Base-by-base conservation (phyloP, 371 early-diverging fungal genomes). In the Rhizopus sp. region DNA sequence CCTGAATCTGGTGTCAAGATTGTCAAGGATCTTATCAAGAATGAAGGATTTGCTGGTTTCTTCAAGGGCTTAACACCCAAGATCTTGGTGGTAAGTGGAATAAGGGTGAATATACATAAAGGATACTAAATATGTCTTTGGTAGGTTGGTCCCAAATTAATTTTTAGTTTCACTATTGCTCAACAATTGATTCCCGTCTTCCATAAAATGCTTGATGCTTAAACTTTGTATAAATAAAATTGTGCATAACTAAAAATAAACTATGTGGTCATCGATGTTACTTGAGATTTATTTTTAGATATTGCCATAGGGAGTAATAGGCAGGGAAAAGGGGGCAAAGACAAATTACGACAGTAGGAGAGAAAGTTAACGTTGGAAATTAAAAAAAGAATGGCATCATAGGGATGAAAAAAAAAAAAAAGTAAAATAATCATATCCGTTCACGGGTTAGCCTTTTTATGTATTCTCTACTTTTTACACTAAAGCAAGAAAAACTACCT, bases 21-120 rank as follows among this genome's bases (percentile, higher is more conserved):
- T 60, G 77, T 98, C 58, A 80, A 78, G 72, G 86, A 88, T 52
- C 90, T 98, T 91, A 70, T 94, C 62, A 88, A 84, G 64, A 78
- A 95, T 64, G 98, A 98, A 81, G 98, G 98, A 46, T 75, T 93
- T 16, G 81, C 84, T n/a, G 84, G 95, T 33, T 94, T 98, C 88
- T 96, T 98, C 88, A 98, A 98, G 89, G 98, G 98, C 3, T 77
- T 98, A 58, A 92, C 93, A 16, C 98, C 98, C 52, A 98, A 98
- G 88, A 89, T 96, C 63, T 75, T 93, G 55, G 92, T 91, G 34
- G 91, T 78, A 72, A 64, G 55, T 56, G 34, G n/a, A 15, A 32
- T 31, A 42, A 42, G n/a, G 3, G 23, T 0, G 29, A n/a, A 16
- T 3, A n/a, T 5, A 4, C 5, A 12, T 13, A 38, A 5, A 7